Conservation (phyloP, 768 basidiomycete genomes). For the Tulasnella sp. region DNA sequence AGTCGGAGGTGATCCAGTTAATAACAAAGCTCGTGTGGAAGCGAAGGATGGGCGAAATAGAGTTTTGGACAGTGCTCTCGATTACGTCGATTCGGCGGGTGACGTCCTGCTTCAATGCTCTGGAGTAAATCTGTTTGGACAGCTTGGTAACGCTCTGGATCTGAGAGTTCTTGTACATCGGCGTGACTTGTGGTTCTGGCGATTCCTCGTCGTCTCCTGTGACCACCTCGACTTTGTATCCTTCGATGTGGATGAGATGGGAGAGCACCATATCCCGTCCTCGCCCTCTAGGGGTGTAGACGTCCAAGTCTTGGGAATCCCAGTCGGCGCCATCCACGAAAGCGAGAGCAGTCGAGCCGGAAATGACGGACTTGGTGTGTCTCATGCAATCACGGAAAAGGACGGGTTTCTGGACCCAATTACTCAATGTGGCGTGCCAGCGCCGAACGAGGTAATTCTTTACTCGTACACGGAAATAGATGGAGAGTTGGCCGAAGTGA, state of each 20-base stretch:
- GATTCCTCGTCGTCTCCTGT: neutral
- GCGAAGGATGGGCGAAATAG: slow-evolving; percentile 10
- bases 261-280: neutral
- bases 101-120: neutral
- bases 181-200: neutral
- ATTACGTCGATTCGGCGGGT: neutral
- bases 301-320: slow-evolving; percentile 8
- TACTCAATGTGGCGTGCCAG: neutral
- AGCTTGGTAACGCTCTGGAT: slow-evolving; percentile 6
- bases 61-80: neutral
- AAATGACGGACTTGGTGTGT: slow-evolving; percentile 29
- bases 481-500: neutral
- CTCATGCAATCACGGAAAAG: slow-evolving; percentile 10
- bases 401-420: neutral
- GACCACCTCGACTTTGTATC: neutral
- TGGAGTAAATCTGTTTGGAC: neutral
- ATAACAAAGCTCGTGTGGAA: slow-evolving; percentile 12
- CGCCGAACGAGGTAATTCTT: neutral
- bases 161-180: neutral
- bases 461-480: neutral
- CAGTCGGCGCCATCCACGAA: neutral
- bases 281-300: neutral
- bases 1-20: slow-evolving; percentile 7
- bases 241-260: neutral
- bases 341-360: slow-evolving; percentile 14